A percentile compares a stretch with the other conserved stretches of the same genome.
Evolutionary conservation across 352 stramenopile species (phyloP).

Genomic region (Phytophthora chlamydospora): DNA sequence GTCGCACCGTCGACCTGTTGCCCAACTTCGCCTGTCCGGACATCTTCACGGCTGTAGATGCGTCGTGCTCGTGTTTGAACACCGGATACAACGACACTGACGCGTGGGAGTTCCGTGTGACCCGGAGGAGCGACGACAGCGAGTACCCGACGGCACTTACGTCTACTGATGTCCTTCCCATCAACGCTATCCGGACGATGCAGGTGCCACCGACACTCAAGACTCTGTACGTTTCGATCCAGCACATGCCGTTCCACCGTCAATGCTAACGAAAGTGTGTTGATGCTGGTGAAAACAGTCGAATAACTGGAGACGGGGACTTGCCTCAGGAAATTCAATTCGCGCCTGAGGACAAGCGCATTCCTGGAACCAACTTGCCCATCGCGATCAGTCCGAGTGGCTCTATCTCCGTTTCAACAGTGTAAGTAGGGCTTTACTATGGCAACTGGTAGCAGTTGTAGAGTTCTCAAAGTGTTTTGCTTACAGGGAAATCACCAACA

Average conservation of each 20-base stretch:
- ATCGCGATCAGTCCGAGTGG: constrained; percentile 23
- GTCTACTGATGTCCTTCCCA: constrained; percentile 24
- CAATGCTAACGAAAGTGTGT: neutral
- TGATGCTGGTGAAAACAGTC: constrained; percentile 13
- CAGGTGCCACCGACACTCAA: constrained; percentile 32
- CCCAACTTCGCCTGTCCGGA: constrained; percentile 40
- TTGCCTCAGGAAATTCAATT: constrained; percentile 36
- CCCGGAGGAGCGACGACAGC: constrained; percentile 8
- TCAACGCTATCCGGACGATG: constrained; percentile 39
- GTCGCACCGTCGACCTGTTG: constrained; percentile 10
- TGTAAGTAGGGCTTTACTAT: constrained; percentile 26
- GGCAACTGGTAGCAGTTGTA: neutral
- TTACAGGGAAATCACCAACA: constrained; percentile 40
- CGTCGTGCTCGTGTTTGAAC: constrained; percentile 35
- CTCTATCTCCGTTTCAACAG: constrained; percentile 27
- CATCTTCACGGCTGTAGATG: constrained; percentile 40
- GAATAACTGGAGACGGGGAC: constrained; percentile 32
- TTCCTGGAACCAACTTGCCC: constrained; percentile 30
- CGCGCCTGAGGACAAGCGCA: constrained; percentile 24
- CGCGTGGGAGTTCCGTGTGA: constrained; percentile 37
- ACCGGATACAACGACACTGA: constrained; percentile 21
- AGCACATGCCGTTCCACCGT: too few species aligned
- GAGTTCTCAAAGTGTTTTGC: neutral
- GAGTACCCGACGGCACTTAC: constrained; percentile 20
- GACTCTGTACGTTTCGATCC: constrained; percentile 27